Conservation (phyloP, 2,329 filamentous ascomycete species). For the Apiospora phragmitis region DNA sequence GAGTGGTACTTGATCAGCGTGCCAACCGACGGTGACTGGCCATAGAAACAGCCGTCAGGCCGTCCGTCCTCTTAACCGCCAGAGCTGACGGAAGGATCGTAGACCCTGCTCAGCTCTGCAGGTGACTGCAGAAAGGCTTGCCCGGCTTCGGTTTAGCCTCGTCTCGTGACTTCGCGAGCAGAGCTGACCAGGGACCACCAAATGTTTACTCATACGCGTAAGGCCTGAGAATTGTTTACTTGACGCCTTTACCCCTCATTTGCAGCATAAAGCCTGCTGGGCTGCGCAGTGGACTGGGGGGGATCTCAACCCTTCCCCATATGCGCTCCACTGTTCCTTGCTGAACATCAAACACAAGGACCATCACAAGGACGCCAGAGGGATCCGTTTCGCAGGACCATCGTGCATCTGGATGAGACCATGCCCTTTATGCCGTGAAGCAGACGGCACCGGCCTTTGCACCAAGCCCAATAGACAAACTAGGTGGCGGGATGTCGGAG, state of each 20-base stretch:
- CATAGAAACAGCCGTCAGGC: not conserved
- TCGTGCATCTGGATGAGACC: constrained; percentile 7
- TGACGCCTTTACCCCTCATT: constrained; percentile 10
- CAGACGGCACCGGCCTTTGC: not conserved
- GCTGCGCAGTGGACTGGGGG: not conserved
- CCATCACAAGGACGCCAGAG: not conserved
- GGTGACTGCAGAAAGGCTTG: not conserved
- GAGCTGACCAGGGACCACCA: not conserved
- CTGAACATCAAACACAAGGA: constrained; percentile 9
- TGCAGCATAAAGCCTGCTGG: not conserved
- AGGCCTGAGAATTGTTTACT: constrained; percentile 9
- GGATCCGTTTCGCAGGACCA: not conserved
- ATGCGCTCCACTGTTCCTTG: not conserved
- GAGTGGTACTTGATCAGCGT: not conserved
- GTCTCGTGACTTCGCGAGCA: constrained; percentile 12
- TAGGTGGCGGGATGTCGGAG: not conserved
- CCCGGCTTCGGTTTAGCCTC: not conserved
- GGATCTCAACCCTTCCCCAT: not conserved
- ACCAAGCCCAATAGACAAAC: not conserved
- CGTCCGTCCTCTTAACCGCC: not conserved
- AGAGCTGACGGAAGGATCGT: not conserved
- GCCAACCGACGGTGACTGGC: not conserved
- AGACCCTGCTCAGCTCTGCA: not conserved
- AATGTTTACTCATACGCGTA: constrained; percentile 10
- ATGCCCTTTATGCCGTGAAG: not conserved